Evolutionary conservation across 2,329 filamentous ascomycete genomes (phyloP), one percentile per base, ranked within the genome.

Genomic region (Clarireedia hainanense): DNA sequence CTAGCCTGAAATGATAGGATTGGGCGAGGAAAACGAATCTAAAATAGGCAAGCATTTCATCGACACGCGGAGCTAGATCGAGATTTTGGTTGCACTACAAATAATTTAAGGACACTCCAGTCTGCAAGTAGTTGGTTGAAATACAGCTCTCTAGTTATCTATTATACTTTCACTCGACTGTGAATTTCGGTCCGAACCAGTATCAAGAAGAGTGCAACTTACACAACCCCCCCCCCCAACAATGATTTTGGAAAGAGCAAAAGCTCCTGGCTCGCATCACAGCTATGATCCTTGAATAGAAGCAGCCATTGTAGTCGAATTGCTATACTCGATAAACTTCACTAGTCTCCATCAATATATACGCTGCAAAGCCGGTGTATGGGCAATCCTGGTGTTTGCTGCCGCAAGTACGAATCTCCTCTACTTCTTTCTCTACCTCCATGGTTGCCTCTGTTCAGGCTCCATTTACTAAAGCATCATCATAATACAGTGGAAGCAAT

Each of bases 311-410:
- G 56, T 70, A 6, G 63, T 67, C 6, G 62, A 65, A 6, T 63
- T 58, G 6, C 58, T 70, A 1, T 72, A 68, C 49, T 56, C 60
- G 15, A 9, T 66, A 5, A 59, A 53, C 30, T 7, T 67, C 12
- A 56, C 64, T 3, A 68, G 68, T 1, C 27, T 65, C 3, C 40
- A 68, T 10, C 67, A 70, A 61, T 71, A 66, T 62, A 43, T 71
- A n/a, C 58, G 65, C 53, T 69, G 69, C 52, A 61, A 61, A 53
- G 59, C 65, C 12, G 66, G 64, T 64, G 64, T 70, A 34, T 71
- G 69, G 68, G 49, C 64, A 1, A 56, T 68, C 5, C 70, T 71
- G 67, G 65, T 71, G 1, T 2, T 70, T 10, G 65, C 69, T 14
- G 52, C 64, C 26, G 65, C 57, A 9, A 71, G 68, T 71, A 64